phyloP scores from a whole-genome alignment of 192 early-diverging fungal genomes.

The Geranomyces variabilis region DNA sequence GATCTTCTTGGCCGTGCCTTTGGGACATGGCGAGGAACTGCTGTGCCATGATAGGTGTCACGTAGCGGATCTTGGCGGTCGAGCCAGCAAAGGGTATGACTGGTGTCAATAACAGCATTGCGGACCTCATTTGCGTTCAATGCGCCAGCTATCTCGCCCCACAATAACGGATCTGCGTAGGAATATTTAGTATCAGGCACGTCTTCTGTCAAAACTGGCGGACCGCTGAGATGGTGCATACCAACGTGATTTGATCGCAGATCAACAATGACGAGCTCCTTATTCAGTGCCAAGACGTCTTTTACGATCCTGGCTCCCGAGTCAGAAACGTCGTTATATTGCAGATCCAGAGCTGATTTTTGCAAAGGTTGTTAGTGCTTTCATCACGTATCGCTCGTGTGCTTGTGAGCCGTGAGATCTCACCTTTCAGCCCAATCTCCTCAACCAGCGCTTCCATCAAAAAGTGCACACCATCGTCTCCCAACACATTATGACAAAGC shows the following conservation, averaged over 20 bases:
- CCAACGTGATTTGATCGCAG: conserved; percentile 37
- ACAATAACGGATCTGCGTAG: too few relatives aligned
- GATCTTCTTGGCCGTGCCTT: conserved; percentile 7
- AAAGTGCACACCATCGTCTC: conserved; percentile 37
- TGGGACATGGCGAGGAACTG: background rate
- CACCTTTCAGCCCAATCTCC: conserved; percentile 42
- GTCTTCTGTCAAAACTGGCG: too few relatives aligned
- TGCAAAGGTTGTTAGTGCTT: background rate
- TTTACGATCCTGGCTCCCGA: conserved; percentile 41
- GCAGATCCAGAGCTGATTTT: conserved; percentile 40
- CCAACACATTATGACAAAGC: conserved; percentile 39
- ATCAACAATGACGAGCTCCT: conserved; percentile 44
- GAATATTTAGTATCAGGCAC: too few relatives aligned
- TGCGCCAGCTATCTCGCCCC: too few relatives aligned
- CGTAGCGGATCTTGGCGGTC: conserved; percentile 21
- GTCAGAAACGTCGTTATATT: conserved; percentile 40
- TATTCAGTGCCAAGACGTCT: conserved; percentile 40
- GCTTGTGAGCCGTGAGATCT: background rate
- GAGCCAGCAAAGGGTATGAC: conserved; percentile 22
- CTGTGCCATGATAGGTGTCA: conserved; percentile 14
- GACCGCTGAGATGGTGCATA: background rate
- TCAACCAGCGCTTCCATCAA: conserved; percentile 42
- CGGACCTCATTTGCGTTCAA: too few relatives aligned
- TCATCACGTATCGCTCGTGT: background rate
- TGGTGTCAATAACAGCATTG: background rate